phyloP scores from a whole-genome alignment of 139 green algal genomes.

The Gonium pectorale region DNA sequence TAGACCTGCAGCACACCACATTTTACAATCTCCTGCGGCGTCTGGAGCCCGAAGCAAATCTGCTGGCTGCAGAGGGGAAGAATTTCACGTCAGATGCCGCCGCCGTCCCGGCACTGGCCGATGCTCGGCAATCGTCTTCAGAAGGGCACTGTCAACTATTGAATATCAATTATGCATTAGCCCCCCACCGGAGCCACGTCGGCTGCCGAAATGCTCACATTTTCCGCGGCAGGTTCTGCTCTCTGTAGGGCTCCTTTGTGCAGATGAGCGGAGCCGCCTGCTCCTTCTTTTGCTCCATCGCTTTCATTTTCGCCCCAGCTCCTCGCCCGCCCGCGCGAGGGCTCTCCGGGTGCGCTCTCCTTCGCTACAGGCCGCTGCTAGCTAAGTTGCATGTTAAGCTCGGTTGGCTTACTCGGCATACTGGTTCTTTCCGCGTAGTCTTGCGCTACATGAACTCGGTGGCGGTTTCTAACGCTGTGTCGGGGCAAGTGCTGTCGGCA shows the following conservation, averaged over 20 bases:
- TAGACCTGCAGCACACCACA: conserved; percentile 89
- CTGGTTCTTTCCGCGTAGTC: too few relatives aligned
- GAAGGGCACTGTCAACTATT: too few relatives aligned
- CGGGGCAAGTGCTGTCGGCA: too few relatives aligned
- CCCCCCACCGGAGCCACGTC: too few relatives aligned
- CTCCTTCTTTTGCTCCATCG: conserved; percentile 48
- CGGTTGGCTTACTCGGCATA: too few relatives aligned
- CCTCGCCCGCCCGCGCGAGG: conserved; percentile 31
- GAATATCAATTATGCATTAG: too few relatives aligned
- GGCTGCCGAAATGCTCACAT: conserved; percentile 86
- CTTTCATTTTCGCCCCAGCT: conserved; percentile 36
- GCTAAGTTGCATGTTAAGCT: too few relatives aligned
- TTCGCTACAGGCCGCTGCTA: background rate
- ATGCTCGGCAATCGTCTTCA: too few relatives aligned
- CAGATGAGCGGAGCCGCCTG: conserved; percentile 59
- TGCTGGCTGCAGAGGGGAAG: conserved; percentile 74
- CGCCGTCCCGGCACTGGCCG: too few relatives aligned
- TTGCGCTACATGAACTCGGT: too few relatives aligned
- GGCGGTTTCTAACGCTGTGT: too few relatives aligned
- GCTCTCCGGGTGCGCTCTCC: background rate
- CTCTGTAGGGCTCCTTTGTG: conserved; percentile 80
- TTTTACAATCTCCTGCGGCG: conserved; percentile 86
- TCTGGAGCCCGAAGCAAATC: conserved; percentile 91
- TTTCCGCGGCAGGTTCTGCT: conserved; percentile 75
- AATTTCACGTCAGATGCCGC: too few relatives aligned